Evolutionary conservation across 257 asterid genomes (phyloP).

Genomic region (Coffea canephora): DNA sequence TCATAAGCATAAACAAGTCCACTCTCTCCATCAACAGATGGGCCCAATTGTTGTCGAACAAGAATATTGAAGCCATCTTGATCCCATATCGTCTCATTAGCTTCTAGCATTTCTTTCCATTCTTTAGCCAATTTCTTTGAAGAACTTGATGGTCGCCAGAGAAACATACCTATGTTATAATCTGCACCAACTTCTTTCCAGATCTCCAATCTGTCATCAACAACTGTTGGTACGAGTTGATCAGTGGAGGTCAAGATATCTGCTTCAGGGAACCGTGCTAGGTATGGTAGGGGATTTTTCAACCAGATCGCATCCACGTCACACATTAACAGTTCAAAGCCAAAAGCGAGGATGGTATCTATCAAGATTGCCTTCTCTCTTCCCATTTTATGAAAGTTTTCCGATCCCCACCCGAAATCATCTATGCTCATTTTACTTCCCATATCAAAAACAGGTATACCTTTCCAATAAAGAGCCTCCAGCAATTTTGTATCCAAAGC

Average conservation of each 20-base stretch:
- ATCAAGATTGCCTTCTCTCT: constrained; percentile 89
- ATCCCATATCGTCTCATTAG: constrained; percentile 92
- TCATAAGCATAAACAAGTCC: constrained; percentile 97
- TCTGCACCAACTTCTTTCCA: constrained; percentile 89
- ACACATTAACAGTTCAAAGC: constrained; percentile 93
- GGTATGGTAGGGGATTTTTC: constrained; percentile 95
- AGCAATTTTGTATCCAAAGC: constrained; percentile 95
- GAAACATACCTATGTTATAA: constrained; percentile 94
- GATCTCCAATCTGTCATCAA: constrained; percentile 86
- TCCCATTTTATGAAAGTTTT: constrained; percentile 95
- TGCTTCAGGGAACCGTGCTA: constrained; percentile 96
- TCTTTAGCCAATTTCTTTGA: constrained; percentile 80
- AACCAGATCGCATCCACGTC: constrained; percentile 99
- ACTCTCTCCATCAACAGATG: constrained; percentile 93
- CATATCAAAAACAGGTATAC: constrained; percentile 96
- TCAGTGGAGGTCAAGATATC: constrained; percentile 95
- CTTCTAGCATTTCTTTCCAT: constrained; percentile 84
- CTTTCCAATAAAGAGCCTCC: constrained; percentile 97
- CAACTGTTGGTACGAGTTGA: constrained; percentile 83
- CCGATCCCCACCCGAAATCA: constrained; percentile 97
- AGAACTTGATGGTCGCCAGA: constrained; percentile 90
- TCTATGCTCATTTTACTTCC: constrained; percentile 95
- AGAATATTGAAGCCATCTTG: constrained; percentile 92
- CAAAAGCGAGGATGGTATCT: constrained; percentile 77
- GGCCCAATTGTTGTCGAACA: constrained; percentile 83